These are phyloP conservation scores for Cydonia oblonga DNA, from an alignment of 331 rosid genomes.

Conservation along the genomic window DNA sequence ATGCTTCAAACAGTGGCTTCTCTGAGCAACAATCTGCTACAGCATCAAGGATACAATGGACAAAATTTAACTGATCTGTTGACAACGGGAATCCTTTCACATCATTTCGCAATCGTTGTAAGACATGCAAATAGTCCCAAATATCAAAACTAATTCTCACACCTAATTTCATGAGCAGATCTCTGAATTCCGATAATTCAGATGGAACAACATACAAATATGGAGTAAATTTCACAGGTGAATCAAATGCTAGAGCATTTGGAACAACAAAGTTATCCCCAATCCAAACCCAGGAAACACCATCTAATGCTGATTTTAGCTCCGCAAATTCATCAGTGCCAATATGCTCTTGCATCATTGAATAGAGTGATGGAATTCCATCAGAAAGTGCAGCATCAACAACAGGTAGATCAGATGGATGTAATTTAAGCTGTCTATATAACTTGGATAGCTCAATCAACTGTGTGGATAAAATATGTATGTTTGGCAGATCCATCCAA, in stretches of 20 bases:
- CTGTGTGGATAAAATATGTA: slow-evolving; percentile 48
- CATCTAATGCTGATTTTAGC: slow-evolving; percentile 51
- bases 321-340: slow-evolving; percentile 32
- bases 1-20: slow-evolving; percentile 44
- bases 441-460: slow-evolving; percentile 64
- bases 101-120: slow-evolving; percentile 66
- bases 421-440: slow-evolving; percentile 48
- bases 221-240: slow-evolving; percentile 94
- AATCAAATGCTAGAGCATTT: slow-evolving; percentile 85
- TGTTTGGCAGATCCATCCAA: slow-evolving; percentile 55
- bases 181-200: slow-evolving; percentile 74
- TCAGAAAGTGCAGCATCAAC: slow-evolving; percentile 50
- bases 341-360: slow-evolving; percentile 56
- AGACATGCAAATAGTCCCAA: slow-evolving; percentile 56
- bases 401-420: slow-evolving; percentile 41
- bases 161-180: slow-evolving; percentile 66
- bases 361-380: slow-evolving; percentile 67
- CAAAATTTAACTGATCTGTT: slow-evolving; percentile 78
- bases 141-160: slow-evolving; percentile 69
- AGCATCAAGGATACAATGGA: slow-evolving; percentile 75
- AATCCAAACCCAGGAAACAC: slow-evolving; percentile 91
- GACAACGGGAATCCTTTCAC: slow-evolving; percentile 61
- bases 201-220: slow-evolving; percentile 89
- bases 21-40: slow-evolving; percentile 66
- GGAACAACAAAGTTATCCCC: slow-evolving; percentile 92